Base-by-base conservation (phyloP, 371 early-diverging fungal species). In the Mucor sp. region DNA sequence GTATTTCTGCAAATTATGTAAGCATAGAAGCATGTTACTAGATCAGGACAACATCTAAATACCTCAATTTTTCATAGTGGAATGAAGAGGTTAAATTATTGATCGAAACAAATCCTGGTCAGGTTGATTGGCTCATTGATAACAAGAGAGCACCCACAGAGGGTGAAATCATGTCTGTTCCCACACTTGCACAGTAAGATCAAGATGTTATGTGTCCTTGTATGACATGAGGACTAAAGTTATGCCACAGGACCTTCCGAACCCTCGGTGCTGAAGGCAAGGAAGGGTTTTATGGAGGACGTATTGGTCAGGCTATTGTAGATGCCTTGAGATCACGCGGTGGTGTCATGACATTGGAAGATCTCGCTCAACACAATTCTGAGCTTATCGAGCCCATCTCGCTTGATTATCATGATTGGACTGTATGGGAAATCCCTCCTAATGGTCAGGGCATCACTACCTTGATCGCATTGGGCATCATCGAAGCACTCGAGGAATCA, bases 251-350 rank as follows among this genome's bases (percentile, higher is more conserved):
- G 21, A 91, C 93, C 4, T 86, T 92, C 63, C 76, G 85, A 39
- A 41, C 69, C 19, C 68, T 95, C 19, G 93, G 88, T 1, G 65
- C 74, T 28, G 61, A 90, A 1, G 96, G 95, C 6, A 84, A 87
- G 63, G 74, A 73, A 11, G 93, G 88, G 1, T 96, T 96, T 74
- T 96, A 97, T 69, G 69, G 78, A 32, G 96, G 97, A n/a, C 77
- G 81, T 15, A 84, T 95, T 15, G 95, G 92, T 14, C 76, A 91
- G 35, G 77, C 85, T 0, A 92, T 97, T 41, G 85, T 95, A 2
- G 68, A 87, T n/a, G 74, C 85, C 8, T 69, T 93, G 15, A 70
- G 74, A 19, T 66, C 72, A 5, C 76, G 79, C 11, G 95, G 95
- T n/a, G 91, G 96, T n/a, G 55, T 87, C 11, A 74, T 95, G 85